Evolutionary conservation across 1,139 yeast genomes (phyloP).

Genomic region (Yamadazyma atmosphaerica): DNA sequence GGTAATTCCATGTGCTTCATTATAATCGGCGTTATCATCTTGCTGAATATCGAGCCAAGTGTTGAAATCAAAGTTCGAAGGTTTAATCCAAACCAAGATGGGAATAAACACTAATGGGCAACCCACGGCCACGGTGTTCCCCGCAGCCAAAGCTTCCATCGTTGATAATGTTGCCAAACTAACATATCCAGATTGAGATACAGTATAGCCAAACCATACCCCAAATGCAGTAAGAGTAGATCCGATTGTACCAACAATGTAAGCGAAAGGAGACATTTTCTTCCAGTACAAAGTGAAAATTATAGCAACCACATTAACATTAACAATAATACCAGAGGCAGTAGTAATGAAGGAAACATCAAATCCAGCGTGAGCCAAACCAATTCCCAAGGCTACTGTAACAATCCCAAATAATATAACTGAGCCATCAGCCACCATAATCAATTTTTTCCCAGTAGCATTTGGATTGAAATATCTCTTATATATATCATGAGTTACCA

Average conservation of each 20-base stretch:
- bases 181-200: constrained; percentile 26
- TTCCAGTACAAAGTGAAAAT: constrained; percentile 43
- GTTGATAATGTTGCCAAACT: constrained; percentile 22
- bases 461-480: constrained; percentile 33
- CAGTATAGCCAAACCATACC: constrained; percentile 45
- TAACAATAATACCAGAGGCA: constrained; percentile 32
- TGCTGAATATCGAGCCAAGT: constrained; percentile 21
- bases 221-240: constrained; percentile 45
- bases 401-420: constrained; percentile 28
- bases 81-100: constrained; percentile 25
- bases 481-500: constrained; percentile 36
- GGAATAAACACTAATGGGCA: constrained; percentile 25
- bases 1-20: constrained; percentile 14
- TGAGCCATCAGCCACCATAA: constrained; percentile 28
- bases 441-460: constrained; percentile 34
- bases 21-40: constrained; percentile 31
- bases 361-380: constrained; percentile 35
- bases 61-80: constrained; percentile 27
- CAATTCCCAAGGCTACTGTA: constrained; percentile 31
- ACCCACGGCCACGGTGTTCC: constrained; percentile 33
- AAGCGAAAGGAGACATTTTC: constrained; percentile 44
- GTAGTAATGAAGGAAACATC: constrained; percentile 26
- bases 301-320: constrained; percentile 34
- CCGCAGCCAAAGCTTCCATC: constrained; percentile 29
- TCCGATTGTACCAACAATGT: constrained; percentile 43